Base-by-base conservation (phyloP, 768 basidiomycete species). In the Hemileccinum impolitum region DNA sequence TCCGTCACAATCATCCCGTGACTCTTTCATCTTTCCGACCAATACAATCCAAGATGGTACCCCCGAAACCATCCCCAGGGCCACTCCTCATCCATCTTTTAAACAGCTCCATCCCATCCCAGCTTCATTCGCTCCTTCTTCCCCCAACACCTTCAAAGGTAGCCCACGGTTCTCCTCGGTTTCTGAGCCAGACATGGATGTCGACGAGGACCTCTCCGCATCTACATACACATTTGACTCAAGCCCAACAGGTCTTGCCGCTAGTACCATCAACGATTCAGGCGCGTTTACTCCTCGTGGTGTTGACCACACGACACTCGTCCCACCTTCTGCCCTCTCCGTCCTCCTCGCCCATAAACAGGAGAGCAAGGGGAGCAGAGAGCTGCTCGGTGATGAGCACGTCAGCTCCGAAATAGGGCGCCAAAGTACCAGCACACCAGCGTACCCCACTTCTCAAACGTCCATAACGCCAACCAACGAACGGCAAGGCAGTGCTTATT, bases 11-110 rank as follows among this genome's bases (percentile, higher is more conserved):
- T 63, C 60, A 39, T 63, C 60, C 51, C 57, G 60, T 56, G 69
- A 71, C 50, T 63, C 70, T 2, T 69, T 75, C 59, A 72, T 75
- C 48, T 74, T 75, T 50, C 72, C 72, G 17, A 56, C 34, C 19
- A 48, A n/a, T 45, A 18, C 54, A 1, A 60, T 54, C 40, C 60
- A 57, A 50, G 60, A 60, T 57, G 54, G 60, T 12, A 51, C 54
- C 43, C 62, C 54, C 30, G 63, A 57, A 52, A 53, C 60, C 49
- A 68, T 52, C 34, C 43, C 49, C 15, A 57, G 50, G 18, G 39
- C 39, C 43, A 43, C 30, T 15, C 44, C 45, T 12, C 57, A 45
- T 38, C 39, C 44, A 10, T 47, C 60, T 25, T 26, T 63, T 54
- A 63, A 63, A 42, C 19, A 53, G 43, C 25, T 28, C 12, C 51